Evolutionary conservation across 2,329 filamentous ascomycete genomes (phyloP), one percentile per base, ranked within the genome.

Genomic region (Aureobasidium lini): DNA sequence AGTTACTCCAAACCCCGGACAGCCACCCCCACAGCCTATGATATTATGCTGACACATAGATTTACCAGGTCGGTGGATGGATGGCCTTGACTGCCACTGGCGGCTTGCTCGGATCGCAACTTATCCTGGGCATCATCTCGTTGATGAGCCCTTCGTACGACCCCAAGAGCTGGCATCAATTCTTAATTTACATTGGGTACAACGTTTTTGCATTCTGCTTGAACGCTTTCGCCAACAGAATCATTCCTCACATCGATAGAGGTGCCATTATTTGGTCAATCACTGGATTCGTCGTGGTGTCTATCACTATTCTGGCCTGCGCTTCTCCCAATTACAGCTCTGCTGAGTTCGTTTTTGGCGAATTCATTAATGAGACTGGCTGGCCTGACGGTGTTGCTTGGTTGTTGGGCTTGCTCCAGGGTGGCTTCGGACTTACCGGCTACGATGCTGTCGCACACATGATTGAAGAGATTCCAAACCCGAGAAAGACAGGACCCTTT

Each of bases 221-320:
- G 70, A 90, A 90, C 63, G 81, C 83, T 1, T 86, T 89, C 64
- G 75, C 80, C 67, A 86, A 83, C 65, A 73, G 76, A 3, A 66
- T 84, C 3, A 76, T 90, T 3, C 86, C 87, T 0, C 77, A 80
- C 11, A 76, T 90, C 64, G 90, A 85, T 67, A 84, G 87, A 68
- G 78, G 79, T 16, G 87, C 87, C 1, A 87, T 90, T 64, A 79
- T 84, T 53, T 90, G 87, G 87, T 87, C 84, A 2, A 75, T 90
- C 2, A 71, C 77, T 1, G 88, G 88, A 0, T 89, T 90, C 64
- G 73, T 81, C 44, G 75, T 90, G 60, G 88, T 90, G 64, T 86
- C 78, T 62, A 87, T 89, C 62, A 87, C 86, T 0, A 76, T 88
- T 0, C 73, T 91, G 50, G 79, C 85, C 4, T 88, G 84, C 66